phyloP scores from a whole-genome alignment of 116 monocot genomes.

The Trichopus zeylanicus region DNA sequence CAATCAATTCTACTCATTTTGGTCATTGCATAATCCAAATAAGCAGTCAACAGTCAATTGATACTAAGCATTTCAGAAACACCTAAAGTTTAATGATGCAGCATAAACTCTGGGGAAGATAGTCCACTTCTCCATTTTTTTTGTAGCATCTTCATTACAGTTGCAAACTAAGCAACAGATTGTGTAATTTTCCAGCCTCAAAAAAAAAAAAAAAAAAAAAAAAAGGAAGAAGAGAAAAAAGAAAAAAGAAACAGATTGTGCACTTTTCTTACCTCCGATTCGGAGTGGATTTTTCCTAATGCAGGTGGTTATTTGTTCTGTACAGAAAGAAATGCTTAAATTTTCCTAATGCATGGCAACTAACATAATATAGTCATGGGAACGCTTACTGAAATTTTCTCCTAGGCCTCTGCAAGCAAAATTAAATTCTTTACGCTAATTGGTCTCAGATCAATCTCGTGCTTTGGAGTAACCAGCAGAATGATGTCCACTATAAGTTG shows the following conservation, averaged over 20 bases:
- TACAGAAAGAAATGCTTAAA: conserved; percentile 2
- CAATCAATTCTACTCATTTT: too few relatives aligned
- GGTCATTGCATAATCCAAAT: too few relatives aligned
- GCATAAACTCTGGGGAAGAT: conserved; percentile 15
- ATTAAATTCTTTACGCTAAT: conserved; percentile 61
- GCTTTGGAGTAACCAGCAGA: conserved; percentile 52
- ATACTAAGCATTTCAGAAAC: too few relatives aligned
- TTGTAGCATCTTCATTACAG: too few relatives aligned
- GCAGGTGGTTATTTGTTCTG: conserved; percentile 44
- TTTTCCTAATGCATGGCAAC: background rate
- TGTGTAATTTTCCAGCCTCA: too few relatives aligned
- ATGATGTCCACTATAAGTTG: conserved; percentile 43
- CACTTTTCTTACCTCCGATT: conserved; percentile 34
- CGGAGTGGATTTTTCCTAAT: conserved; percentile 12
- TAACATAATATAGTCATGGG: too few relatives aligned
- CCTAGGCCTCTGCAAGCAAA: conserved; percentile 54
- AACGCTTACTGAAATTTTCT: conserved; percentile 30
- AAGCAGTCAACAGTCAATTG: too few relatives aligned
- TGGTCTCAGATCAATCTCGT: conserved; percentile 49
- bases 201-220: too few relatives aligned
- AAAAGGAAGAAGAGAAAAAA: too few relatives aligned
- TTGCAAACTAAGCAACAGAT: too few relatives aligned
- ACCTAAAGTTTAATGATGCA: conserved; percentile 61
- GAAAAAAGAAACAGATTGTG: too few relatives aligned
- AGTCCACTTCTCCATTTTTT: too few relatives aligned